A percentile compares a stretch with the other conserved stretches of the same genome.
phyloP scores from a whole-genome alignment of 192 early-diverging fungal genomes.

The Spizellomyces sp. region DNA sequence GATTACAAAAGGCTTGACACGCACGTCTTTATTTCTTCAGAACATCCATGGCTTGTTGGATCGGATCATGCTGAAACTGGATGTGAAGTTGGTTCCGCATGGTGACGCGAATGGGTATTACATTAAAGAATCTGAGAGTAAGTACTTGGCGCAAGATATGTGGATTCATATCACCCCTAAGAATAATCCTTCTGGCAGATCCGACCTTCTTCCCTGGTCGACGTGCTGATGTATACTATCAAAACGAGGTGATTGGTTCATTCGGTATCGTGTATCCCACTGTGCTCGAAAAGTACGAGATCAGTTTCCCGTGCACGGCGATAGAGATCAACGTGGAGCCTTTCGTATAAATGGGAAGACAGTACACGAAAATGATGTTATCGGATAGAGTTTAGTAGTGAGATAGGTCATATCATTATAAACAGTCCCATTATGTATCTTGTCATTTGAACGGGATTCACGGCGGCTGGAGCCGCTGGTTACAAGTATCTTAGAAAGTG shows the following conservation, averaged over 20 bases:
- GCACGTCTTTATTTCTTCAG: slow-evolving; percentile 37
- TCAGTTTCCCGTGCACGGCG: slow-evolving; percentile 82
- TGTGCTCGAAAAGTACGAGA: slow-evolving; percentile 81
- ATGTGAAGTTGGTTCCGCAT: slow-evolving; percentile 50
- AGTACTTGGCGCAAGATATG: neutral
- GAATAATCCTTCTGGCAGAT: slow-evolving; percentile 39
- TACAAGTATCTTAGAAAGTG: no score
- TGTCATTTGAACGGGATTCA: no score
- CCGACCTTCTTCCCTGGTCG: slow-evolving; percentile 91
- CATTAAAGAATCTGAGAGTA: slow-evolving; percentile 76
- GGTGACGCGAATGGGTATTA: slow-evolving; percentile 70
- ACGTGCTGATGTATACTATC: slow-evolving; percentile 82
- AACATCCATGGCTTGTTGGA: slow-evolving; percentile 89
- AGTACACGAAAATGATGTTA: no score
- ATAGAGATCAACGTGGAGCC: slow-evolving; percentile 96
- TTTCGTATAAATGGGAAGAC: slow-evolving; percentile 66
- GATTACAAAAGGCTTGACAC: no score
- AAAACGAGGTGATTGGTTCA: slow-evolving; percentile 66
- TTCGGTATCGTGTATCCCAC: slow-evolving; percentile 94
- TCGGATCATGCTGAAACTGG: slow-evolving; percentile 82
- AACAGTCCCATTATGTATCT: no score
- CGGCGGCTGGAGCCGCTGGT: no score
- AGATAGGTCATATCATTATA: no score
- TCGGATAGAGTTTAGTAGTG: no score
- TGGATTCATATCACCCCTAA: neutral